Conservation (phyloP, 1,284 basidiomycete genomes). For the Tilletia indica region DNA sequence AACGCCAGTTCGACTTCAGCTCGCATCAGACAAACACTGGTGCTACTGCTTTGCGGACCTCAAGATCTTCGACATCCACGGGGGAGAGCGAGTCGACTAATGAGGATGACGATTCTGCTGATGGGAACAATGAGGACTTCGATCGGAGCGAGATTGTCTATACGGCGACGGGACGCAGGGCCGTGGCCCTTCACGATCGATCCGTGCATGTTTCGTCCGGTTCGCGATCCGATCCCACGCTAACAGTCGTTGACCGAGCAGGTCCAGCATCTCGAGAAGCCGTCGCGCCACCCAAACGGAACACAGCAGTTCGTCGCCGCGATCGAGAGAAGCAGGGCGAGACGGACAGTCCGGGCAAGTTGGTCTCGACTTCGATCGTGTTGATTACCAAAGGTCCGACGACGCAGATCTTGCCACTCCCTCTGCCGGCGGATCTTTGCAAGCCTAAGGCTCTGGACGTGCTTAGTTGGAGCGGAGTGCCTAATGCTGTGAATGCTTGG, state of each 20-base stretch:
- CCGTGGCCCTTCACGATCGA: neutral
- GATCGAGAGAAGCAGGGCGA: neutral
- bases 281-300: neutral
- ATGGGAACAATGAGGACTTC: neutral
- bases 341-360: neutral
- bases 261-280: neutral
- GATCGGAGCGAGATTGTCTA: neutral
- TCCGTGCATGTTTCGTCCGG: neutral
- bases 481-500: constrained; percentile 5
- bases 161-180: neutral
- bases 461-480: neutral
- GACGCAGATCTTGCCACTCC: constrained; percentile 1
- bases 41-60: neutral
- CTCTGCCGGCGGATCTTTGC: neutral
- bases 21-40: no score
- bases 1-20: neutral
- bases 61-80: neutral
- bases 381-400: neutral
- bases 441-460: neutral
- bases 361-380: constrained; percentile 7
- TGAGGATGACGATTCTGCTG: neutral
- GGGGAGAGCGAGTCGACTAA: neutral
- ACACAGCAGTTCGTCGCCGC: neutral
- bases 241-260: neutral
- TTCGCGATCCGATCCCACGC: constrained; percentile 1